Evolutionary conservation across 2,329 filamentous ascomycete species (phyloP).

Genomic region (Pseudofabraea citricarpa): DNA sequence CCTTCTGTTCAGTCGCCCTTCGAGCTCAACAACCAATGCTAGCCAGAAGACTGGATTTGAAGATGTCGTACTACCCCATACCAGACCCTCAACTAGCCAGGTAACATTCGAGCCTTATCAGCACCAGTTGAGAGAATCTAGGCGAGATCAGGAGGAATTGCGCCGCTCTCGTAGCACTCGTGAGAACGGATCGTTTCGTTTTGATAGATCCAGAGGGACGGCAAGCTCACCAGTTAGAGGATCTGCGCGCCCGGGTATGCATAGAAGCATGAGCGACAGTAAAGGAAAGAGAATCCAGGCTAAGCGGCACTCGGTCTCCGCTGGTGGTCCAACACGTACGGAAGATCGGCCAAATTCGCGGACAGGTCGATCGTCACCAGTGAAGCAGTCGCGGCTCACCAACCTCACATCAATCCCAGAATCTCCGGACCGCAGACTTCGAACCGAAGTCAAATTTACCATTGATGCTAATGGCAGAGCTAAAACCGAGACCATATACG

Average conservation of each 20-base stretch:
- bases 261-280: slow-evolving; percentile 24
- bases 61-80: slow-evolving; percentile 18
- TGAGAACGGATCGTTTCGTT: slow-evolving; percentile 14
- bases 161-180: slow-evolving; percentile 19
- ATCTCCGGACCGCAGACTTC: slow-evolving; percentile 33
- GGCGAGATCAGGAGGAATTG: slow-evolving; percentile 25
- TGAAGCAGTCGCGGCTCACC: slow-evolving; percentile 42
- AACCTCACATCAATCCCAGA: slow-evolving; percentile 57
- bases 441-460: slow-evolving; percentile 56
- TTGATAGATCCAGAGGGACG: slow-evolving; percentile 21
- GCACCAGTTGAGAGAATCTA: slow-evolving; percentile 26
- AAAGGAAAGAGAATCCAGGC: slow-evolving; percentile 19
- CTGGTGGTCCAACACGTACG: slow-evolving; percentile 7
- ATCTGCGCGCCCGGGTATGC: slow-evolving; percentile 19
- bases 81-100: slow-evolving; percentile 23
- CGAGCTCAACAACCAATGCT: slow-evolving; percentile 25
- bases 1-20: slow-evolving; percentile 45
- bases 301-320: slow-evolving; percentile 7
- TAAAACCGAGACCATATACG: slow-evolving; percentile 24
- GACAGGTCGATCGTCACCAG: slow-evolving; percentile 37
- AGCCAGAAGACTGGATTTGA: slow-evolving; percentile 17
- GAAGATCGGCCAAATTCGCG: slow-evolving; percentile 17
- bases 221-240: slow-evolving; percentile 26
- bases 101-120: slow-evolving; percentile 24
- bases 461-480: slow-evolving; percentile 56